Conservation (phyloP, 257 asterid genomes). For the Jacaranda copaia region DNA sequence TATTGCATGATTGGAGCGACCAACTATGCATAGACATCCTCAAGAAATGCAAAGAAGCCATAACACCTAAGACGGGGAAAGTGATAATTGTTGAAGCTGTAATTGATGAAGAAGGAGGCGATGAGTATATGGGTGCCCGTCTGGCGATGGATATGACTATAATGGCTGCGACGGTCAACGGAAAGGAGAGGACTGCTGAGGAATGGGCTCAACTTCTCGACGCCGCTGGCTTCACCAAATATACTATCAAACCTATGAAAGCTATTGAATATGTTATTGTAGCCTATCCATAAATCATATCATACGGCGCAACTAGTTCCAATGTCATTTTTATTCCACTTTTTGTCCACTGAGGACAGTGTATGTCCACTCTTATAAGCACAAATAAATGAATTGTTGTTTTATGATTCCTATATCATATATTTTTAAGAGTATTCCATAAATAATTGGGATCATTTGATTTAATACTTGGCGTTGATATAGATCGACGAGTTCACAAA, state of each 20-base stretch:
- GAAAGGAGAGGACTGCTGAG: slow-evolving; percentile 50
- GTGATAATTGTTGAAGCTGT: slow-evolving; percentile 52
- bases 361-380: no score
- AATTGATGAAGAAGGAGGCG: slow-evolving; percentile 27
- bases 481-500: no score
- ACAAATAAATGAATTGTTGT: no score
- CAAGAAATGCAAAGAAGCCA: slow-evolving; percentile 53
- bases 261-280: slow-evolving; percentile 45
- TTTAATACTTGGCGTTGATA: no score
- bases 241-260: slow-evolving; percentile 34
- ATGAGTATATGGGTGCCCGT: slow-evolving; percentile 36
- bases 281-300: slow-evolving; percentile 41
- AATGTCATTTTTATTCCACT: no score
- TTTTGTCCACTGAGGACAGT: no score
- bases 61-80: slow-evolving; percentile 44
- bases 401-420: no score
- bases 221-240: slow-evolving; percentile 46
- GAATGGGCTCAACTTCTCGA: slow-evolving; percentile 50
- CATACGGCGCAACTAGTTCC: no score
- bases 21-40: slow-evolving; percentile 51
- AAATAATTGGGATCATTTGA: no score
- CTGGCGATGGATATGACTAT: slow-evolving; percentile 55
- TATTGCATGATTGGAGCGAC: slow-evolving; percentile 67
- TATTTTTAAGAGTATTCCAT: no score
- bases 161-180: slow-evolving; percentile 51